phyloP scores from a whole-genome alignment of 768 basidiomycete genomes.

The Solioccasus polychromus region DNA sequence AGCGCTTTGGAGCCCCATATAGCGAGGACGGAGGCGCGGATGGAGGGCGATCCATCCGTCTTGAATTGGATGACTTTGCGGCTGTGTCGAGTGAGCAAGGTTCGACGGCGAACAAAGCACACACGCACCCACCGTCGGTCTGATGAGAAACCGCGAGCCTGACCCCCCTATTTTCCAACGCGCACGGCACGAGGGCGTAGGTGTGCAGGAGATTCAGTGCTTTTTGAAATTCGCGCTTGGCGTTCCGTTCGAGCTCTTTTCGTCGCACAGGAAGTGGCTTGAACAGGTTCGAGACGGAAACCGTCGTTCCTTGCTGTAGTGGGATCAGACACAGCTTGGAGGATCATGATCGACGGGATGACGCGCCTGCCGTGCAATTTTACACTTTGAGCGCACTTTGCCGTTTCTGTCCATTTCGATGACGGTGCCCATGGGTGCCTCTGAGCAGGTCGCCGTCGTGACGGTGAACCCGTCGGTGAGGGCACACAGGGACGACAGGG shows the following conservation, averaged over 20 bases:
- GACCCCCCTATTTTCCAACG: conserved; percentile 53
- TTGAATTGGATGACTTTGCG: conserved; percentile 67
- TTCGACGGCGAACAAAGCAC: background rate
- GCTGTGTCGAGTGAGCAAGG: conserved; percentile 31
- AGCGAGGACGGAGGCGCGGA: conserved; percentile 62
- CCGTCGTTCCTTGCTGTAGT: conserved; percentile 85
- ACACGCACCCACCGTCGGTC: conserved; percentile 63
- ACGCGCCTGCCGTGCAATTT: conserved; percentile 75
- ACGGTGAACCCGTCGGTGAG: conserved; percentile 68
- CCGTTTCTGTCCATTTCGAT: conserved; percentile 75
- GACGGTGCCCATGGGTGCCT: conserved; percentile 74
- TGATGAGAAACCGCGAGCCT: conserved; percentile 73
- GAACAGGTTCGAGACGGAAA: conserved; percentile 71
- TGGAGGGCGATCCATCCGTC: conserved; percentile 64
- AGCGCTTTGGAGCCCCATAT: conserved; percentile 85
- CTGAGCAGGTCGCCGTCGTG: conserved; percentile 66
- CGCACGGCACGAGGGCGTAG: conserved; percentile 86
- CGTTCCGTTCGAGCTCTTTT: conserved; percentile 86
- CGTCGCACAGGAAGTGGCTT: conserved; percentile 82
- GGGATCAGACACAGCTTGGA: background rate
- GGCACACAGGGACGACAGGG: conserved; percentile 89
- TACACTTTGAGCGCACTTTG: conserved; percentile 50
- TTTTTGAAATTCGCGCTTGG: conserved; percentile 87
- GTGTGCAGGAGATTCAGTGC: conserved; percentile 78
- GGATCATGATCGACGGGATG: background rate